Percentiles rank a stretch among this genome's conserved stretches.
Evolutionary conservation across 352 stramenopile genomes (phyloP).

Genomic region (Nothophytophthora sp.): DNA sequence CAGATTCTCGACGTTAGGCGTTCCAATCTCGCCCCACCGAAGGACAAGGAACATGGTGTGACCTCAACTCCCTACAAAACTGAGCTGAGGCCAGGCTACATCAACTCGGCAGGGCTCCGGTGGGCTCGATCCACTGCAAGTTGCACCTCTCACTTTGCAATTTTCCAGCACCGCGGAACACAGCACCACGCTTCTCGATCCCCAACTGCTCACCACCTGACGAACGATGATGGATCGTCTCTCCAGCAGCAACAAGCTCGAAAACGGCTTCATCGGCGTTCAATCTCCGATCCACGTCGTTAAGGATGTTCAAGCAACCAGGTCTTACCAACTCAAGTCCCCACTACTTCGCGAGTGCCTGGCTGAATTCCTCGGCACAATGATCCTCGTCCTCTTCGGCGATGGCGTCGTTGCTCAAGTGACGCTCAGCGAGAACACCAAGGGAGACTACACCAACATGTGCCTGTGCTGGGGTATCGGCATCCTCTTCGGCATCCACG

Average conservation of each 20-base stretch:
- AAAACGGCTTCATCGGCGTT: slow-evolving; percentile 16
- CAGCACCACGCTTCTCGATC: not conserved
- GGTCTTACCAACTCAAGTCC: slow-evolving; percentile 17
- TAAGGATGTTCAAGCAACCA: slow-evolving; percentile 2
- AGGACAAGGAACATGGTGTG: no score
- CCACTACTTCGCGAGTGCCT: slow-evolving; percentile 40
- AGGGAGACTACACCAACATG: slow-evolving; percentile 44
- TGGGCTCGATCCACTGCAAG: not conserved
- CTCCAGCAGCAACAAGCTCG: slow-evolving; percentile 26
- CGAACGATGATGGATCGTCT: slow-evolving; percentile 13
- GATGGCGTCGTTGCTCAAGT: slow-evolving; percentile 45
- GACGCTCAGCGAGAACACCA: slow-evolving; percentile 26
- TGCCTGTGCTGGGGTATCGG: slow-evolving; percentile 47
- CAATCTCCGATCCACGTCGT: slow-evolving; percentile 10
- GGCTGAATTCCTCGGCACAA: slow-evolving; percentile 42
- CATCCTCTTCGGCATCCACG: slow-evolving; percentile 44
- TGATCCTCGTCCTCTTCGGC: slow-evolving; percentile 44
- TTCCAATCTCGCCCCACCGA: no score
- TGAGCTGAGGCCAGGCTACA: no score
- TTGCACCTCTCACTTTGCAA: slow-evolving; percentile 15
- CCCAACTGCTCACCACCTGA: not conserved
- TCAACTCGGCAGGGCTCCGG: not conserved
- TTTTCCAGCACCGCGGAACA: slow-evolving; percentile 4
- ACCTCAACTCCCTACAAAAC: not conserved
- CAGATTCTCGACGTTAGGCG: no score